Percentiles rank a stretch among this genome's conserved stretches.
Conservation (phyloP, 441 rosid genomes). For the Aquilaria agallochum region DNA sequence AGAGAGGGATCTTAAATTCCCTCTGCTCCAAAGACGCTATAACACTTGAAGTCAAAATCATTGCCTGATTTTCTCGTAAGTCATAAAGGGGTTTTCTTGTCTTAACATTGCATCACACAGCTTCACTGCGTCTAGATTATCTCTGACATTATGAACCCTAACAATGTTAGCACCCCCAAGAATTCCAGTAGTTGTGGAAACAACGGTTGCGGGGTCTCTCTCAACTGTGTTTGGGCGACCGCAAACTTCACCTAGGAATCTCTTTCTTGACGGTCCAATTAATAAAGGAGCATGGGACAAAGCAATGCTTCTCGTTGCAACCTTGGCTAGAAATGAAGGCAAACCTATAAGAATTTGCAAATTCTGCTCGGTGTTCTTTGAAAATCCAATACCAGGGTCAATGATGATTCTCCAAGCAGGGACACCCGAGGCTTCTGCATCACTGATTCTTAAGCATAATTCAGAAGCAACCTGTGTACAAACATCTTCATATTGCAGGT, state of each 20-base stretch:
- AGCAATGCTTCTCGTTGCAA: constrained; percentile 65
- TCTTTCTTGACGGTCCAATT: constrained; percentile 86
- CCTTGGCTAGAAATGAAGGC: constrained; percentile 52
- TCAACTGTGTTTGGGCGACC: constrained; percentile 47
- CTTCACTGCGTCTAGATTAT: constrained; percentile 73
- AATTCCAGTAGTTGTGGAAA: constrained; percentile 60
- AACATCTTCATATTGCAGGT: constrained; percentile 57
- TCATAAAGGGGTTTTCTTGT: constrained; percentile 19
- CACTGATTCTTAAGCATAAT: constrained; percentile 42
- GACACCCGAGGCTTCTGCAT: constrained; percentile 73
- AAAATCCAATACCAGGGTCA: constrained; percentile 93
- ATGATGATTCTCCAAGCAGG: constrained; percentile 89
- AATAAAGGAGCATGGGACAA: constrained; percentile 70
- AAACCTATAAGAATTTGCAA: constrained; percentile 66
- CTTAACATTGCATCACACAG: constrained; percentile 76
- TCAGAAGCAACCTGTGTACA: constrained; percentile 75
- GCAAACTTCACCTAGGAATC: constrained; percentile 82
- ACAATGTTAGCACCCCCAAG: constrained; percentile 85
- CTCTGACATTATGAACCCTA: constrained; percentile 81
- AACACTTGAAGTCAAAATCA: neutral
- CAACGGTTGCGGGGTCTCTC: constrained; percentile 89
- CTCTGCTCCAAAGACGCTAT: neutral
- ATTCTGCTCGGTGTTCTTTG: constrained; percentile 68
- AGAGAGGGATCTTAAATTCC: too few relatives aligned
- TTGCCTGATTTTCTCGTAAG: neutral